Evolutionary conservation across 768 basidiomycete species (phyloP).

Genomic region (Jaapia argillacea): DNA sequence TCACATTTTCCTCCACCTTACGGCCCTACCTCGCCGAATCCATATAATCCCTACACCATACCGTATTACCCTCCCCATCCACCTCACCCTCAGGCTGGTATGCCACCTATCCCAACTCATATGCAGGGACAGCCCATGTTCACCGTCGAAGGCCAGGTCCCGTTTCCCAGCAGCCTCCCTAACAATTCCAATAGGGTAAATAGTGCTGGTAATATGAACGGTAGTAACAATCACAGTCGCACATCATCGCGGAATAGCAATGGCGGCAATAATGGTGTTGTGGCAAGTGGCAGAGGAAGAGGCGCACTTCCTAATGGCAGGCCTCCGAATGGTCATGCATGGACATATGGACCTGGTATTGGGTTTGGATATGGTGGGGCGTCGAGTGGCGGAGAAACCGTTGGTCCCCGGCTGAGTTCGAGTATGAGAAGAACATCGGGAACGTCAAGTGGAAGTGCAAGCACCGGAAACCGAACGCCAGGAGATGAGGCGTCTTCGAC

Average conservation of each 20-base stretch:
- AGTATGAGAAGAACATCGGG: conserved; percentile 36
- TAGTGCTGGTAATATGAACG: conserved; percentile 14
- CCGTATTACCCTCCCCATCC: conserved; percentile 21
- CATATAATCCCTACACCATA: conserved; percentile 25
- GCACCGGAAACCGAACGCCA: conserved; percentile 46
- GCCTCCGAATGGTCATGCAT: conserved; percentile 24
- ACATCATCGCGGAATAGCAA: conserved; percentile 20
- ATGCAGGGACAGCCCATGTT: conserved; percentile 7
- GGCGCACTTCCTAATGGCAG: conserved; percentile 10
- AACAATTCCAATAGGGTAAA: conserved; percentile 23
- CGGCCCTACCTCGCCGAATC: conserved; percentile 17
- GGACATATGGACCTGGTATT: conserved; percentile 64
- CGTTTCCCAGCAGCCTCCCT: too few species aligned
- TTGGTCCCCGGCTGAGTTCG: conserved; percentile 57
- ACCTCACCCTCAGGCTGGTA: conserved; percentile 12
- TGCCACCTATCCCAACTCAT: conserved; percentile 16
- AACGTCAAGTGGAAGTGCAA: conserved; percentile 34
- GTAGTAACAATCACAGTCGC: conserved; percentile 20
- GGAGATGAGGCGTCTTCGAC: conserved; percentile 72
- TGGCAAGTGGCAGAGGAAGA: too few species aligned
- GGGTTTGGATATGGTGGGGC: conserved; percentile 16
- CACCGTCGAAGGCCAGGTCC: background rate
- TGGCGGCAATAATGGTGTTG: conserved; percentile 24
- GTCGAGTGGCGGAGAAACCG: conserved; percentile 29
- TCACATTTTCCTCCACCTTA: conserved; percentile 23